A percentile compares a stretch with the other conserved stretches of the same genome.
Evolutionary conservation across 768 basidiomycete species (phyloP).

Genomic region (Termitomyces sp.): DNA sequence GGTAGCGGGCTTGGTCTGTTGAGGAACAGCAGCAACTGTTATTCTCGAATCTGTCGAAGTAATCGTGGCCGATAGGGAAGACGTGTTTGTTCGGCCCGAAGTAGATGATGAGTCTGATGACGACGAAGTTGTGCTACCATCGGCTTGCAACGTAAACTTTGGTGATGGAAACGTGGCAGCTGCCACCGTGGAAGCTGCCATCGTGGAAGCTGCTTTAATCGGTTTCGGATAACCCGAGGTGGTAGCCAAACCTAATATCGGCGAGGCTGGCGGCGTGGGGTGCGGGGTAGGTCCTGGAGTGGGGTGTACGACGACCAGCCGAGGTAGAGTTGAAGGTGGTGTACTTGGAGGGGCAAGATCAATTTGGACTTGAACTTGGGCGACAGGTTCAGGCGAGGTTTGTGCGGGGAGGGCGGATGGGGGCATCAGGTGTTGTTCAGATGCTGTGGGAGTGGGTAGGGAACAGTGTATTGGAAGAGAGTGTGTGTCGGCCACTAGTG

Average conservation of each 20-base stretch:
- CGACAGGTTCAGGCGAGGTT: neutral
- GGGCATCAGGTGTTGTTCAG: slow-evolving; percentile 10
- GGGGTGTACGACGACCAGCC: slow-evolving; percentile 66
- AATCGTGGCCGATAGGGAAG: neutral
- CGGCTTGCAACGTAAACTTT: slow-evolving; percentile 1
- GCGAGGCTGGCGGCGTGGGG: slow-evolving; percentile 75
- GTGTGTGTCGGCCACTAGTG: neutral
- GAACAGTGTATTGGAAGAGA: slow-evolving; percentile 4
- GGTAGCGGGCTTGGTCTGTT: neutral
- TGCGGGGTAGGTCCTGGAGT: slow-evolving; percentile 74
- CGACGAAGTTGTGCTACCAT: slow-evolving; percentile 6
- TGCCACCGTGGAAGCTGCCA: neutral
- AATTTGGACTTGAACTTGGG: slow-evolving; percentile 1
- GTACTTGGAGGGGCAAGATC: slow-evolving; percentile 3
- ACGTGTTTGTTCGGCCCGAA: slow-evolving; percentile 5
- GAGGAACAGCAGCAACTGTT: neutral
- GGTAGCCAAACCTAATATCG: slow-evolving; percentile 16
- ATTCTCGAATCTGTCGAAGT: neutral
- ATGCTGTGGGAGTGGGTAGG: slow-evolving; percentile 8
- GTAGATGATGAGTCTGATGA: slow-evolving; percentile 3
- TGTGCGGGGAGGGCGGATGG: neutral
- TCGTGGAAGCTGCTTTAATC: neutral
- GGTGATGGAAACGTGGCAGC: neutral
- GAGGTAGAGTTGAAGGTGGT: slow-evolving; percentile 30
- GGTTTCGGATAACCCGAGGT: neutral